Evolutionary conservation across 2,329 filamentous ascomycete species (phyloP).

Genomic region (Aspergillus sp.): DNA sequence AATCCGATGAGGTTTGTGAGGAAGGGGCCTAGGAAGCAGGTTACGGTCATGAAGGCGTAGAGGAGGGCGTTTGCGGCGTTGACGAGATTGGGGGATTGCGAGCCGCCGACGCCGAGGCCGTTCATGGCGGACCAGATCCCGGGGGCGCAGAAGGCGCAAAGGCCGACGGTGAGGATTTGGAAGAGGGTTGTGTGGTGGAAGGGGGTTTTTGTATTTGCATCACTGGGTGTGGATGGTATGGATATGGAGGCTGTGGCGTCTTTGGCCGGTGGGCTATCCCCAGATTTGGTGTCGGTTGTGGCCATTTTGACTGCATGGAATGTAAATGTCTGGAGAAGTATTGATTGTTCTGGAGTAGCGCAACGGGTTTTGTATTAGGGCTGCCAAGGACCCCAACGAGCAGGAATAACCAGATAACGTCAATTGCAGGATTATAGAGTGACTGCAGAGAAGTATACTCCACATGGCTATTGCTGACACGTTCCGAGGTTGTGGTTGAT

Average conservation of each 20-base stretch:
- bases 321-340: background rate
- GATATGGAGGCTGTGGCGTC: too few species aligned
- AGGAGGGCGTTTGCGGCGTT: background rate
- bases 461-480: too few species aligned
- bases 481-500: background rate
- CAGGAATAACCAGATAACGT: too few species aligned
- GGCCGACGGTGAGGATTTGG: background rate
- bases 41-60: background rate
- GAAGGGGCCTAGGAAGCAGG: background rate
- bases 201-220: background rate
- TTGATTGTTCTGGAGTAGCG: background rate
- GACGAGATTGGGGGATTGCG: background rate
- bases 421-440: too few species aligned
- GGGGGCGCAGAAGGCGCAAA: background rate
- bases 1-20: background rate
- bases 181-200: background rate
- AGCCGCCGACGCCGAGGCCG: background rate
- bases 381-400: too few species aligned
- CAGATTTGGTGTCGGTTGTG: background rate
- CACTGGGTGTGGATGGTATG: background rate
- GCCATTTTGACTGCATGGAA: background rate
- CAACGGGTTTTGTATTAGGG: too few species aligned
- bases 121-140: background rate
- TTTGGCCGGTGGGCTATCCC: too few species aligned
- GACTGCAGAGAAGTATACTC: too few species aligned